Evolutionary conservation across 352 stramenopile species (phyloP).

Genomic region (Phytophthora pini): DNA sequence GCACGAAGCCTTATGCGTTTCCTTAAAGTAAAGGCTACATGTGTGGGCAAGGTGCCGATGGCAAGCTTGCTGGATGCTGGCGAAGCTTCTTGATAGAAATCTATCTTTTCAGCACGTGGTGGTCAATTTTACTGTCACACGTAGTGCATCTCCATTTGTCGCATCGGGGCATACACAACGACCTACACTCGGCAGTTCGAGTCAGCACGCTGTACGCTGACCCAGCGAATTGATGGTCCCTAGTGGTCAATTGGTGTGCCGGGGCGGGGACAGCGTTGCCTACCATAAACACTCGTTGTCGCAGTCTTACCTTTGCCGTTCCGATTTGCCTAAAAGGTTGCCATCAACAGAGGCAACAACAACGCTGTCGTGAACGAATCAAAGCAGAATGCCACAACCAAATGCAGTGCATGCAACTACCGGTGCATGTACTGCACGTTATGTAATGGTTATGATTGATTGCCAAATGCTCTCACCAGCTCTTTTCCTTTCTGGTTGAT

Average conservation of each 20-base stretch:
- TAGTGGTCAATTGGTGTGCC: conserved; percentile 3
- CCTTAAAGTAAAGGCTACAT: no score
- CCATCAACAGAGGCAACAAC: conserved; percentile 14
- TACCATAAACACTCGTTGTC: conserved; percentile 9
- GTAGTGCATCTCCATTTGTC: conserved; percentile 16
- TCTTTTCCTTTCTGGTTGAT: no score
- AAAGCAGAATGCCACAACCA: neutral
- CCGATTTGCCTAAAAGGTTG: conserved; percentile 9
- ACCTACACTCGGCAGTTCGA: conserved; percentile 3
- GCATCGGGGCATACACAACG: neutral
- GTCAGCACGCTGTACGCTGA: no score
- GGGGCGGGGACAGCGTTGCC: neutral
- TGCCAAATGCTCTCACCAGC: no score
- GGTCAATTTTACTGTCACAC: conserved; percentile 1
- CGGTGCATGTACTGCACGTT: no score
- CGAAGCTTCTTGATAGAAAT: neutral
- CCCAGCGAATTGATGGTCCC: no score
- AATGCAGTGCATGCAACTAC: neutral
- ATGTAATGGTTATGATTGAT: no score
- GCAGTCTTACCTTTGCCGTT: conserved; percentile 8
- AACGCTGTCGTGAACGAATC: no score
- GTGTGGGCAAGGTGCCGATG: neutral
- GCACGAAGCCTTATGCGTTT: no score
- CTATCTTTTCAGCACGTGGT: neutral
- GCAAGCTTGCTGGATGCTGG: neutral